phyloP scores from a whole-genome alignment of 2,329 filamentous ascomycete species.

The Penicillium oxalicum region DNA sequence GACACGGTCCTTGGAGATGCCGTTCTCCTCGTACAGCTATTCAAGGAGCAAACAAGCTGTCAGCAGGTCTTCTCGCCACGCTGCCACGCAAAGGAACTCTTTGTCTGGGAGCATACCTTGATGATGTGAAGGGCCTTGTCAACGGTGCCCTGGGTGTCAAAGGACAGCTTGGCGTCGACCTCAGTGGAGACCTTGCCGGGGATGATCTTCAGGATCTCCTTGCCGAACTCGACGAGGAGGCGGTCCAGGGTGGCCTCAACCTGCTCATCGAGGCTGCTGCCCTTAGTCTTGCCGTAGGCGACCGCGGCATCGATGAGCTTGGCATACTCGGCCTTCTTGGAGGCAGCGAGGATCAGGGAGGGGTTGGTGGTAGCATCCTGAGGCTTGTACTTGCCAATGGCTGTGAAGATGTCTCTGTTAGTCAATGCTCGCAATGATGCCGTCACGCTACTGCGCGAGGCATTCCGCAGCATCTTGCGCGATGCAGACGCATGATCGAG shows the following conservation, averaged over 20 bases:
- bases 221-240: conserved; percentile 95
- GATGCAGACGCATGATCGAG: conserved; percentile 2
- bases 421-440: background rate
- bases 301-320: conserved; percentile 83
- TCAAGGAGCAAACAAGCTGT: conserved; percentile 13
- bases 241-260: conserved; percentile 86
- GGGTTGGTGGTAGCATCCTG: conserved; percentile 99
- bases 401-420: conserved; percentile 42
- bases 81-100: no score
- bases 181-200: conserved; percentile 98
- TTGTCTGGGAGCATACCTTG: conserved; percentile 52
- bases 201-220: conserved; percentile 93
- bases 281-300: conserved; percentile 73
- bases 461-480: background rate
- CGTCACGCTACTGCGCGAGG: conserved; percentile 1
- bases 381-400: conserved; percentile 99
- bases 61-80: background rate
- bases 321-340: conserved; percentile 96
- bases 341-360: conserved; percentile 93
- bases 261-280: conserved; percentile 65
- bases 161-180: conserved; percentile 93
- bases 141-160: conserved; percentile 86
- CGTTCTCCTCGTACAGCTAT: conserved; percentile 88
- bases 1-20: conserved; percentile 87
- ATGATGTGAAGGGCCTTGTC: conserved; percentile 97